A percentile compares a stretch with the other conserved stretches of the same genome.
Evolutionary conservation across 106 monocot species (phyloP).

Genomic region (Cymbidium sinense): DNA sequence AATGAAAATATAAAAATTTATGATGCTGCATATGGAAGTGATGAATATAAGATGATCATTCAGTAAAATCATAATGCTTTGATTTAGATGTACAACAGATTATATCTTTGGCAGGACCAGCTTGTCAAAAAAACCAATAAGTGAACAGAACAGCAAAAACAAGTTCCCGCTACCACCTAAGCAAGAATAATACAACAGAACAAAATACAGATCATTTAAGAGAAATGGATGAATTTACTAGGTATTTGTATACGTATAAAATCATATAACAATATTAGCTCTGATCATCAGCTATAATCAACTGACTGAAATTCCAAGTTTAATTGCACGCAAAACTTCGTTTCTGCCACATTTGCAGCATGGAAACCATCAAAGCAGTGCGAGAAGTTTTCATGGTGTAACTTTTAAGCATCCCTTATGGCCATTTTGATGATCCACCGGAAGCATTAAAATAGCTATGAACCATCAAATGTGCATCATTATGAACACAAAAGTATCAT

Average conservation of each 20-base stretch:
- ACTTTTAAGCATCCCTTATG: not conserved
- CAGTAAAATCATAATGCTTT: not conserved
- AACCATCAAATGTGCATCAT: not conserved
- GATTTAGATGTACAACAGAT: not conserved
- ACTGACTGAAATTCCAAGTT: not conserved
- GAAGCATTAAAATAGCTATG: not conserved
- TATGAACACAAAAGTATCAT: not conserved
- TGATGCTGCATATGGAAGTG: not conserved
- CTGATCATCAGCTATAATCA: not conserved
- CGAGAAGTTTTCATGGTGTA: not conserved
- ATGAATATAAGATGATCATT: not conserved
- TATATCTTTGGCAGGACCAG: not conserved
- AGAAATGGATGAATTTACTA: constrained; percentile 1
- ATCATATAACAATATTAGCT: not conserved
- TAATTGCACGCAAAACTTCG: not conserved
- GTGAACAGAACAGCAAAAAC: not conserved
- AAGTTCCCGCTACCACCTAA: not conserved
- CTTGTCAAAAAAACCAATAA: constrained; percentile 5
- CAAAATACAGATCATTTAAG: constrained; percentile 4
- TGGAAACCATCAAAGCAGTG: constrained; percentile 2
- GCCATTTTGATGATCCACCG: not conserved
- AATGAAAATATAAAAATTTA: not conserved
- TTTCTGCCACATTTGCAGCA: not conserved
- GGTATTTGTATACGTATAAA: not conserved
- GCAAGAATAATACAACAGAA: constrained; percentile 1